Evolutionary conservation across 2,329 filamentous ascomycete genomes (phyloP).

Genomic region (Tothia fuscella): DNA sequence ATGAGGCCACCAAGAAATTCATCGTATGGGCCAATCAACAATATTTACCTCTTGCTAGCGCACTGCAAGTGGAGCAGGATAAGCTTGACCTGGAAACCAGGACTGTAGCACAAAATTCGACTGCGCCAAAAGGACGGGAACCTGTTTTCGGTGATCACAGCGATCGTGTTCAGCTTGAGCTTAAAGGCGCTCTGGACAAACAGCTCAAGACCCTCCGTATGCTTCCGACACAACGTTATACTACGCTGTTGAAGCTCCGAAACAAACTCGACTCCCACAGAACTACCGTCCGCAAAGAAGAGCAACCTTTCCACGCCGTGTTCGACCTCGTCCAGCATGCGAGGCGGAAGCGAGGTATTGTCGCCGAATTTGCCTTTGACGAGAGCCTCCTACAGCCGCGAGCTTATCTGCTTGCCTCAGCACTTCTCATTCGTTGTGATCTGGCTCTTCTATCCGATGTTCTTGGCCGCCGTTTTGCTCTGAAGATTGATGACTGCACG

Average conservation of each 20-base stretch:
- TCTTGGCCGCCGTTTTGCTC: slow-evolving; percentile 9
- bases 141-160: no score
- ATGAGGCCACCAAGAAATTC: slow-evolving; percentile 27
- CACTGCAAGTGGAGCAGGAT: neutral
- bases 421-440: slow-evolving; percentile 39
- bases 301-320: slow-evolving; percentile 40
- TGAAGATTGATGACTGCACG: slow-evolving; percentile 10
- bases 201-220: neutral
- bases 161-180: neutral
- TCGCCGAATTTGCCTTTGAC: slow-evolving; percentile 21
- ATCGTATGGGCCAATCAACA: slow-evolving; percentile 15
- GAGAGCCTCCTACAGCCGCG: slow-evolving; percentile 19
- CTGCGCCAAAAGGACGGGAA: neutral
- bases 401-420: slow-evolving; percentile 28
- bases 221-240: neutral
- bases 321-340: slow-evolving; percentile 33
- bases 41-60: neutral
- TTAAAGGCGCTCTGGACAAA: neutral
- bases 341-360: slow-evolving; percentile 19
- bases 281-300: slow-evolving; percentile 28
- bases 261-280: slow-evolving; percentile 16
- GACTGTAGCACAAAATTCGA: neutral
- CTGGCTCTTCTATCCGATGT: slow-evolving; percentile 30
- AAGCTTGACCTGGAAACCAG: neutral
- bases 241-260: neutral